A percentile compares a stretch with the other conserved stretches of the same genome.
phyloP scores from a whole-genome alignment of 768 basidiomycete genomes.

The Royoungia palumana region DNA sequence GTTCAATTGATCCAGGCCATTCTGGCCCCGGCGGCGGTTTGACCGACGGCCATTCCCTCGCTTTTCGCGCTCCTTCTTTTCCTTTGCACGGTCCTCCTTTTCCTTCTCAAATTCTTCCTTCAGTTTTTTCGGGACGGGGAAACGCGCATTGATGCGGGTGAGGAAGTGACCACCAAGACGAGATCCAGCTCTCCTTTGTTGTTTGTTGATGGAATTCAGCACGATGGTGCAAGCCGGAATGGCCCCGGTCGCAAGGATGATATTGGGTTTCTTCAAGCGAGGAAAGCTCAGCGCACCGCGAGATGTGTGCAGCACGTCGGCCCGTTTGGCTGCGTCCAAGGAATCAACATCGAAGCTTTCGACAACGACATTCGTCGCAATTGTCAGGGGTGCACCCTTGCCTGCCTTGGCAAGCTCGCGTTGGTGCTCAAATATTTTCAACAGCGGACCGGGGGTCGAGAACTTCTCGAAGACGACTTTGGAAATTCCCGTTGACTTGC shows the following conservation, averaged over 20 bases:
- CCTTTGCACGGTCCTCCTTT: not conserved
- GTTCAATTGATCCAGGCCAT: too few species aligned
- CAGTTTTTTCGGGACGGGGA: slow-evolving; percentile 1
- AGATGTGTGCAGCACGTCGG: slow-evolving; percentile 13
- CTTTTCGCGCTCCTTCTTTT: not conserved
- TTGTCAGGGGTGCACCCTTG: slow-evolving; percentile 15
- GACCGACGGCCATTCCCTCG: too few species aligned
- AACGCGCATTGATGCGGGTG: slow-evolving; percentile 5
- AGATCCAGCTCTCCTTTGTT: slow-evolving; percentile 12
- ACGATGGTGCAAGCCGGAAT: slow-evolving; percentile 19
- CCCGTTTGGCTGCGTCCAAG: slow-evolving; percentile 1
- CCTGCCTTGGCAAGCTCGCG: slow-evolving; percentile 6
- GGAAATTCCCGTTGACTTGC: slow-evolving; percentile 5
- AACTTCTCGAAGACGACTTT: slow-evolving; percentile 17
- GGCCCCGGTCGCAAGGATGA: slow-evolving; percentile 20
- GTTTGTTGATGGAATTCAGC: slow-evolving; percentile 13
- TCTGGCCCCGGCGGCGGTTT: too few species aligned
- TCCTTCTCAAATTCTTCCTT: not conserved
- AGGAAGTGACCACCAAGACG: slow-evolving; percentile 18
- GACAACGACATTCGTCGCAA: slow-evolving; percentile 10
- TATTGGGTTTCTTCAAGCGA: slow-evolving; percentile 6
- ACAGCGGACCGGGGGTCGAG: slow-evolving; percentile 15
- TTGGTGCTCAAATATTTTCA: slow-evolving; percentile 13
- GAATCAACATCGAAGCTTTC: slow-evolving; percentile 13
- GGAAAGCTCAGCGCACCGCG: slow-evolving; percentile 15